phyloP scores from a whole-genome alignment of 371 early-diverging fungal species.

The Apophysomyces ossiformis region DNA sequence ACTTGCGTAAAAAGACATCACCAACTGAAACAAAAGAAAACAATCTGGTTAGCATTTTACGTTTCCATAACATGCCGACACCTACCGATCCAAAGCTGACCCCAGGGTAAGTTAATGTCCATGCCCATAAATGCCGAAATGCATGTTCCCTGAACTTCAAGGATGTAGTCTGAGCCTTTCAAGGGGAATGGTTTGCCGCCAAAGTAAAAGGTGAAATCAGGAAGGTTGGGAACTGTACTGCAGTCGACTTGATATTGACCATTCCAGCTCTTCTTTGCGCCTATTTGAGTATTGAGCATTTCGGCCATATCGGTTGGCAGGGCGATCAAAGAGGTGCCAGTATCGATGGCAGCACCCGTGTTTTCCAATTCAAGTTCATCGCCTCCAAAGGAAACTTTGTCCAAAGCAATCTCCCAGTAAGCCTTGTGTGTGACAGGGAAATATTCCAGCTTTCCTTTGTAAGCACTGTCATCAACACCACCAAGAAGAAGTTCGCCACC shows the following conservation, averaged over 20 bases:
- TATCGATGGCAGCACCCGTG: constrained; percentile 78
- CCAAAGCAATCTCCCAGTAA: constrained; percentile 92
- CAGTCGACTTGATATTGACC: constrained; percentile 90
- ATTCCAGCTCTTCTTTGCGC: constrained; percentile 84
- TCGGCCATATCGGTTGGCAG: constrained; percentile 77
- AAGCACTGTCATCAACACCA: constrained; percentile 72
- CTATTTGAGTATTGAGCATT: constrained; percentile 80
- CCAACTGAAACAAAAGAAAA: constrained; percentile 59
- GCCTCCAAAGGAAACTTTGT: constrained; percentile 71
- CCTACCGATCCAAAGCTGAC: constrained; percentile 52
- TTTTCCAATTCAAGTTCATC: constrained; percentile 57
- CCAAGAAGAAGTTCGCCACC: constrained; percentile 91
- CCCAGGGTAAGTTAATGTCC: constrained; percentile 77
- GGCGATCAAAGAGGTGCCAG: constrained; percentile 82
- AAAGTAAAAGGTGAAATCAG: constrained; percentile 77
- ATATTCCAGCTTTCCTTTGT: constrained; percentile 74
- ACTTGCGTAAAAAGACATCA: constrained; percentile 92
- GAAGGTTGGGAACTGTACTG: constrained; percentile 59
- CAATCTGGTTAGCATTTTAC: background rate
- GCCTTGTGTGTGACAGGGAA: constrained; percentile 84
- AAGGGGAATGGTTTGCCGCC: constrained; percentile 64
- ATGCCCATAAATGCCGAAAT: constrained; percentile 94
- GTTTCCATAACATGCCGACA: background rate
- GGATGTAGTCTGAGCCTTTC: constrained; percentile 70
- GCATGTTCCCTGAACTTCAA: constrained; percentile 81